These are phyloP conservation scores for Penicillium diatomitis DNA, from an alignment of 495 filamentous ascomycete genomes.

Conservation along the genomic window DNA sequence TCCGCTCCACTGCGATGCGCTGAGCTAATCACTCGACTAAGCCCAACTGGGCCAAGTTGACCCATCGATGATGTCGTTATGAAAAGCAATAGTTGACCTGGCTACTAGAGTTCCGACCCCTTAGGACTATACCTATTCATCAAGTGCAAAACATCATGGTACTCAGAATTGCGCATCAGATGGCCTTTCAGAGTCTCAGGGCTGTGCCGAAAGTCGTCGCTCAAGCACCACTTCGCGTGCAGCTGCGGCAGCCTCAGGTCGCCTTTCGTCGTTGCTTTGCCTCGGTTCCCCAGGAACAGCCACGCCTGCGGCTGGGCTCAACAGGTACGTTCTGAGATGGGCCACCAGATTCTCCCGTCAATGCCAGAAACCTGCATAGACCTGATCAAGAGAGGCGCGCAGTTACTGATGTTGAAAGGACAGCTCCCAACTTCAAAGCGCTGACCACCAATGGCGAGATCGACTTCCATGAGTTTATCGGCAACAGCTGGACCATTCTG, in stretches of 20 bases:
- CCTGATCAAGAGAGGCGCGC: neutral
- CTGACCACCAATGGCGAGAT: constrained; percentile 58
- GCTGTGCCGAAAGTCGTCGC: constrained; percentile 18
- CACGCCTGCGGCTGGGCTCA: constrained; percentile 50
- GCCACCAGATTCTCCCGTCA: neutral
- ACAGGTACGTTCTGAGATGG: constrained; percentile 22
- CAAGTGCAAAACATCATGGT: constrained; percentile 9
- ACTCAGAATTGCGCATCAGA: constrained; percentile 17
- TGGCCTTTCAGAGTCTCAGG: constrained; percentile 18
- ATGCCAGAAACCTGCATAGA: neutral
- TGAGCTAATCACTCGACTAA: constrained; percentile 5
- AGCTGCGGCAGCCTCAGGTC: constrained; percentile 20
- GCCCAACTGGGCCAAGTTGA: too few species aligned
- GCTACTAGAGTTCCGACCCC: too few species aligned
- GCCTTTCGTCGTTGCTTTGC: constrained; percentile 25
- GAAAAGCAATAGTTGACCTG: too few species aligned
- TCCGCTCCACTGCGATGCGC: neutral
- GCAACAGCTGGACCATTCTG: constrained; percentile 53
- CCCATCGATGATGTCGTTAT: constrained; percentile 6
- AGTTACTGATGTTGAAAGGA: neutral
- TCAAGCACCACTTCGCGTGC: constrained; percentile 15
- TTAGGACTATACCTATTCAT: too few species aligned
- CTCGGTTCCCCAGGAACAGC: constrained; percentile 39
- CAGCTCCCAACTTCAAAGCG: constrained; percentile 56
- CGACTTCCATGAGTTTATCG: constrained; percentile 54